phyloP scores from a whole-genome alignment of 805 yeast species.

The Kodamaea kakaduensis region DNA sequence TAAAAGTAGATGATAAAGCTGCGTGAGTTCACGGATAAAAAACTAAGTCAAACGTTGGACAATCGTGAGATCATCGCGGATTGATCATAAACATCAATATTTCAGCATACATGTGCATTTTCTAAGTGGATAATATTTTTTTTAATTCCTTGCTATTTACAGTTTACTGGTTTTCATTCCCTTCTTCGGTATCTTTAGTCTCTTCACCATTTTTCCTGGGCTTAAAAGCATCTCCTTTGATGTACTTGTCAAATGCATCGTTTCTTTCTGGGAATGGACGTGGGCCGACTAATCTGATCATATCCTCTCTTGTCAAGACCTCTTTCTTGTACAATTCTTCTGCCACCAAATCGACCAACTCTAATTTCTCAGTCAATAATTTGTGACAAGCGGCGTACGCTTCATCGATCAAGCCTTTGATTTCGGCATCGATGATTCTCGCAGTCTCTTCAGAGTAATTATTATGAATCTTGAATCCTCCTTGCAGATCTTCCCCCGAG shows the following conservation, averaged over 20 bases:
- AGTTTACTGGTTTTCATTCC: not conserved
- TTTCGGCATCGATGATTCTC: slow-evolving; percentile 61
- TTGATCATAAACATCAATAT: too few species aligned
- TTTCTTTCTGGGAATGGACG: slow-evolving; percentile 76
- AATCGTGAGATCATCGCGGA: too few species aligned
- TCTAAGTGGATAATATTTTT: too few species aligned
- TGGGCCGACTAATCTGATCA: slow-evolving; percentile 71
- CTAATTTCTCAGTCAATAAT: slow-evolving; percentile 54
- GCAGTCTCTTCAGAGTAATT: slow-evolving; percentile 74
- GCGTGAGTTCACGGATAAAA: too few species aligned
- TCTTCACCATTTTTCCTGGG: slow-evolving; percentile 13
- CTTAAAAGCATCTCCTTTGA: slow-evolving; percentile 49
- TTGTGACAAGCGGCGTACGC: slow-evolving; percentile 58
- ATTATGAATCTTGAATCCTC: slow-evolving; percentile 53
- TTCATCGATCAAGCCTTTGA: slow-evolving; percentile 60
- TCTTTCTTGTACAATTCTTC: slow-evolving; percentile 68
- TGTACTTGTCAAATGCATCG: slow-evolving; percentile 86
- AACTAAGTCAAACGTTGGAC: too few species aligned
- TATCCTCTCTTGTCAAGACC: slow-evolving; percentile 77
- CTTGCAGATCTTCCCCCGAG: slow-evolving; percentile 43
- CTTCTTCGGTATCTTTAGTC: not conserved
- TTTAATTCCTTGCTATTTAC: slow-evolving; percentile 5
- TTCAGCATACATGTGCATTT: too few species aligned
- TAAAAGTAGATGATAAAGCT: too few species aligned
- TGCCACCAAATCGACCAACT: slow-evolving; percentile 66